Evolutionary conservation across 352 stramenopile genomes (phyloP).

Genomic region (Phytophthora pluvialis): DNA sequence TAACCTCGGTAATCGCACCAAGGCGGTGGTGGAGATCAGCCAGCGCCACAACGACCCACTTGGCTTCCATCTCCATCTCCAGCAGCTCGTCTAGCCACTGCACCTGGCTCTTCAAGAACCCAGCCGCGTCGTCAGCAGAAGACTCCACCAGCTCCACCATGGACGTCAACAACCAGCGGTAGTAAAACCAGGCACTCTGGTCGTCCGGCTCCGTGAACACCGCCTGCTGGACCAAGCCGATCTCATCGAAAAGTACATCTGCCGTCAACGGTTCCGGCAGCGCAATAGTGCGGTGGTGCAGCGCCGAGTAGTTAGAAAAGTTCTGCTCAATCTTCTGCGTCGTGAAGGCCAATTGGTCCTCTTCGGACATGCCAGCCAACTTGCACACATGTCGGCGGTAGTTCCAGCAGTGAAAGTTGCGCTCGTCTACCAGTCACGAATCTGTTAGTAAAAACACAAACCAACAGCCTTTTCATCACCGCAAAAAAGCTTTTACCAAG

Average conservation of each 20-base stretch:
- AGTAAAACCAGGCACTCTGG: conserved; percentile 99
- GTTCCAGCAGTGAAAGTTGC: conserved; percentile 99
- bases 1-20: conserved; percentile 29
- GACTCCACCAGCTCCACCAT: conserved; percentile 62
- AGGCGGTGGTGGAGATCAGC: conserved; percentile 56
- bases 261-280: conserved; percentile 55
- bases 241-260: conserved; percentile 73
- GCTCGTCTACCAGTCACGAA: conserved; percentile 78
- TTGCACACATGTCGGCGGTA: conserved; percentile 90
- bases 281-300: conserved; percentile 72
- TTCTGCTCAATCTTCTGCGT: conserved; percentile 97
- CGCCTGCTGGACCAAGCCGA: conserved; percentile 92
- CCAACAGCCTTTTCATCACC: neutral
- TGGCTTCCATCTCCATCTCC: conserved; percentile 77
- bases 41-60: conserved; percentile 78
- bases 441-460: neutral
- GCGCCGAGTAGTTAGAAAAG: conserved; percentile 98
- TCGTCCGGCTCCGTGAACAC: conserved; percentile 99
- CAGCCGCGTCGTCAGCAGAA: conserved; percentile 42
- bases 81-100: conserved; percentile 85
- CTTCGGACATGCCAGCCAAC: conserved; percentile 48
- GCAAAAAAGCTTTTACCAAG: conserved; percentile 63
- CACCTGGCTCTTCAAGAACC: conserved; percentile 74
- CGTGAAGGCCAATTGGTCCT: conserved; percentile 94
- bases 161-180: conserved; percentile 92